Conservation (phyloP, 2,329 filamentous ascomycete genomes). For the Capronia epimyces region DNA sequence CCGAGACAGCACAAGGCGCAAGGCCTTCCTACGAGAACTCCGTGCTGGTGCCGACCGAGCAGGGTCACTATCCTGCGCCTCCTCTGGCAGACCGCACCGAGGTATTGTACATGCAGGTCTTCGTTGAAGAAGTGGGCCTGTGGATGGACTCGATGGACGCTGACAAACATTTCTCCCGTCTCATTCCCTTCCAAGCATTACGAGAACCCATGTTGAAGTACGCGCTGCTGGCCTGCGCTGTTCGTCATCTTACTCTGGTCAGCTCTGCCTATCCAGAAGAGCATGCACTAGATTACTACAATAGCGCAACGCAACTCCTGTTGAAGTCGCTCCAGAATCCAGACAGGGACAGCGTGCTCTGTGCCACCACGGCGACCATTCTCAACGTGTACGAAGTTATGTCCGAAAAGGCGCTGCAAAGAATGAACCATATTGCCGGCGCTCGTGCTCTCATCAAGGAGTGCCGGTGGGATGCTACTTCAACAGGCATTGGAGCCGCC, state of each 20-base stretch:
- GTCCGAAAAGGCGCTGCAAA: slow-evolving; percentile 69
- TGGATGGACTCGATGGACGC: slow-evolving; percentile 94
- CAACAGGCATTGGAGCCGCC: slow-evolving; percentile 71
- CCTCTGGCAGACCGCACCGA: slow-evolving; percentile 71
- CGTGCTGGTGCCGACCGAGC: slow-evolving; percentile 19
- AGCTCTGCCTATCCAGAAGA: slow-evolving; percentile 65
- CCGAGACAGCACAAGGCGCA: slow-evolving; percentile 33
- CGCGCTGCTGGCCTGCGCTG: slow-evolving; percentile 82
- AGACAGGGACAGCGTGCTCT: slow-evolving; percentile 74
- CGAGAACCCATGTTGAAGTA: slow-evolving; percentile 83
- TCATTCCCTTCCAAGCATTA: slow-evolving; percentile 77
- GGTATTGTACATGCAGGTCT: slow-evolving; percentile 83
- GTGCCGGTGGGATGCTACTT: slow-evolving; percentile 78
- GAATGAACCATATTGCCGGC: slow-evolving; percentile 86
- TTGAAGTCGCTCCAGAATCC: slow-evolving; percentile 74
- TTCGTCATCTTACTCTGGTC: slow-evolving; percentile 69
- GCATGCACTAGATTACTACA: slow-evolving; percentile 76
- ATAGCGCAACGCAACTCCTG: slow-evolving; percentile 74
- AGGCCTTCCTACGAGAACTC: slow-evolving; percentile 20
- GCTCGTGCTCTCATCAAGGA: slow-evolving; percentile 82
- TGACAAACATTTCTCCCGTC: slow-evolving; percentile 76
- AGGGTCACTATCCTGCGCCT: slow-evolving; percentile 42
- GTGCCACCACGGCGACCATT: slow-evolving; percentile 79
- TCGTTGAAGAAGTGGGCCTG: slow-evolving; percentile 79
- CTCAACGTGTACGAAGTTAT: slow-evolving; percentile 92